A percentile compares a stretch with the other conserved stretches of the same genome.
Evolutionary conservation across 345 rosid genomes (phyloP).

Genomic region (Brassica rapa): DNA sequence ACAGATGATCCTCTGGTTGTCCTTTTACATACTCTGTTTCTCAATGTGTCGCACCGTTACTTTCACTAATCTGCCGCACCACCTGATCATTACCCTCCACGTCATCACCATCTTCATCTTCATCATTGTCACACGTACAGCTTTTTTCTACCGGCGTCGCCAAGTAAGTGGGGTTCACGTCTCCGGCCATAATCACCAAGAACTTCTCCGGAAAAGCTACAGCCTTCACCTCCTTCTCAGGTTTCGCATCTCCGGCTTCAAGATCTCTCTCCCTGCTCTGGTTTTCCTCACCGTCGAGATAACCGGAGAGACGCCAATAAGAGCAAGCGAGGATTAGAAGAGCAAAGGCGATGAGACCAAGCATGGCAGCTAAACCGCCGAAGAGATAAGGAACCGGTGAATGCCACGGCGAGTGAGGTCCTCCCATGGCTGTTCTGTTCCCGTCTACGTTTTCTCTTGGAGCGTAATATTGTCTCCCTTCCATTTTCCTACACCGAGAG

Average conservation of each 20-base stretch:
- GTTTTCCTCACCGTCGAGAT: slow-evolving; percentile 49
- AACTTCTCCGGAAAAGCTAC: slow-evolving; percentile 63
- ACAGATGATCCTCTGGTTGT: slow-evolving; percentile 24
- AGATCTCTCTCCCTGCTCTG: slow-evolving; percentile 52
- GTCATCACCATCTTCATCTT: slow-evolving; percentile 25
- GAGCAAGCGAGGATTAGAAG: slow-evolving; percentile 90
- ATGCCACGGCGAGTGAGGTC: slow-evolving; percentile 76
- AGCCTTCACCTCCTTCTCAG: slow-evolving; percentile 28
- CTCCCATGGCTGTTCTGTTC: slow-evolving; percentile 25
- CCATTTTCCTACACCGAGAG: slow-evolving; percentile 35
- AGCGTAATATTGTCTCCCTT: slow-evolving; percentile 47
- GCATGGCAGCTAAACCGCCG: slow-evolving; percentile 94
- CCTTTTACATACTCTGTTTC: neutral
- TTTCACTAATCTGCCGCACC: slow-evolving; percentile 22
- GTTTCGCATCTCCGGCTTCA: slow-evolving; percentile 57
- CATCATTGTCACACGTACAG: slow-evolving; percentile 43
- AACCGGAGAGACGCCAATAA: slow-evolving; percentile 85
- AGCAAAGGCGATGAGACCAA: slow-evolving; percentile 88
- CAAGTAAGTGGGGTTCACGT: slow-evolving; percentile 67
- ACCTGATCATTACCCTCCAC: slow-evolving; percentile 32
- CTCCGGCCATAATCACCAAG: slow-evolving; percentile 88
- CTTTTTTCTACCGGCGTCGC: slow-evolving; percentile 67
- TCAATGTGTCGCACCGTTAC: slow-evolving; percentile 19
- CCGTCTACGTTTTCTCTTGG: slow-evolving; percentile 35
- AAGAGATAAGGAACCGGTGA: slow-evolving; percentile 93